These are phyloP conservation scores for Teratosphaeria epicoccoides DNA, from an alignment of 2,329 filamentous ascomycete genomes.

Conservation along the genomic window DNA sequence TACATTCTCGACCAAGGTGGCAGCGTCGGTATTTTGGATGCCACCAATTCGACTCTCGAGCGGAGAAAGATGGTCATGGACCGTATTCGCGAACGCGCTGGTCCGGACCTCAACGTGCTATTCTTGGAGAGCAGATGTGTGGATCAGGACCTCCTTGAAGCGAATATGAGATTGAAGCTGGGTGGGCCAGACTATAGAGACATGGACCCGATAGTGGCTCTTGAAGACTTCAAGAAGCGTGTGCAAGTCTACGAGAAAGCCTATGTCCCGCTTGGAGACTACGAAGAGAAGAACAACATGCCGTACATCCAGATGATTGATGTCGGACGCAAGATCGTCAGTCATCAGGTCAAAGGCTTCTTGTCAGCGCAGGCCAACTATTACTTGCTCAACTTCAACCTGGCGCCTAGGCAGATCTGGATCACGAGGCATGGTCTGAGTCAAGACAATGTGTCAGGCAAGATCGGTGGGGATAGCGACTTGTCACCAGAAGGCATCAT, in stretches of 20 bases:
- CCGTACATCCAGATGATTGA: conserved; percentile 98
- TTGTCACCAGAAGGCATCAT: conserved; percentile 68
- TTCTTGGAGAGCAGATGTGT: conserved; percentile 93
- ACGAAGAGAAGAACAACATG: conserved; percentile 77
- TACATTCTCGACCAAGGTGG: conserved; percentile 76
- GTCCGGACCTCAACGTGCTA: conserved; percentile 74
- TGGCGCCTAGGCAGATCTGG: conserved; percentile 93
- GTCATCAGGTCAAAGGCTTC: conserved; percentile 84
- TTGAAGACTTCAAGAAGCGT: conserved; percentile 85
- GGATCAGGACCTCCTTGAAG: conserved; percentile 73
- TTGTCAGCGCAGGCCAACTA: conserved; percentile 85
- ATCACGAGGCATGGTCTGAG: conserved; percentile 94
- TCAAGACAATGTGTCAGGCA: conserved; percentile 72
- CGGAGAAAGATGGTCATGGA: conserved; percentile 67
- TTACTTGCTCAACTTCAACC: conserved; percentile 92
- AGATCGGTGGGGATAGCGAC: conserved; percentile 81
- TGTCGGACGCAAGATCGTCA: conserved; percentile 86
- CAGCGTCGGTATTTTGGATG: conserved; percentile 89
- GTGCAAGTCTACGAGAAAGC: conserved; percentile 89
- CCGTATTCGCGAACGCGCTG: conserved; percentile 70
- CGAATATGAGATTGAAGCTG: conserved; percentile 94
- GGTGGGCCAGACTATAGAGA: conserved; percentile 92
- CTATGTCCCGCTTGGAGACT: conserved; percentile 69
- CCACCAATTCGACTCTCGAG: conserved; percentile 88
- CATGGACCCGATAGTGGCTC: conserved; percentile 75